These are phyloP conservation scores for Diaporthe velutina DNA, from an alignment of 2,329 filamentous ascomycete genomes.

Conservation along the genomic window DNA sequence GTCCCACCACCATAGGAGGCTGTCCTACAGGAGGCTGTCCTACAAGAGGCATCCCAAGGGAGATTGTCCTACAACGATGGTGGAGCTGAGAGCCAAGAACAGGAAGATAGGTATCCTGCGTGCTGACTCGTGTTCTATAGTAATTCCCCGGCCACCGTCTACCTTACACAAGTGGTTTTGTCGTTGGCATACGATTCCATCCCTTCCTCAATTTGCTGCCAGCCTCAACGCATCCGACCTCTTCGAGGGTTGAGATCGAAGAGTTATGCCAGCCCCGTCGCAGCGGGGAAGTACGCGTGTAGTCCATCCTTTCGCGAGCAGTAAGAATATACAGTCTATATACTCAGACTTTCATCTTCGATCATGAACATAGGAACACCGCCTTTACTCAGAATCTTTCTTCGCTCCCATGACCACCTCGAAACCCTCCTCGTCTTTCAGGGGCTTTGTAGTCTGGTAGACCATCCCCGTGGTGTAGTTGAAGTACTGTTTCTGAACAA, in stretches of 20 bases:
- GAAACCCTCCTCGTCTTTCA: neutral
- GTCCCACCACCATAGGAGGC: neutral
- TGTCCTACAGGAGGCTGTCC: neutral
- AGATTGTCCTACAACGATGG: neutral
- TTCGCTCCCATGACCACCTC: neutral
- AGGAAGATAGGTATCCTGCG: neutral
- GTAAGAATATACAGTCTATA: no score
- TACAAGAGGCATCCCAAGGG: no score
- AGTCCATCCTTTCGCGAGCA: neutral
- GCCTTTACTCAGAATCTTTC: no score
- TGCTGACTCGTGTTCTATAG: neutral
- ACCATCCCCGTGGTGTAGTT: neutral
- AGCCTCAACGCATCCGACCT: neutral
- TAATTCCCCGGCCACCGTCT: neutral
- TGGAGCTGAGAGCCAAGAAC: neutral
- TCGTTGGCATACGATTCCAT: neutral
- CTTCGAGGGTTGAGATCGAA: neutral
- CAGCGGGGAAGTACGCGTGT: no score
- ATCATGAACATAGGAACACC: neutral
- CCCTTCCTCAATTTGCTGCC: no score
- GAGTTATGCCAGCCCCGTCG: neutral
- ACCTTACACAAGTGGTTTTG: neutral
- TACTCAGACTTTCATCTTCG: neutral
- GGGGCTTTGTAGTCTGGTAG: neutral
- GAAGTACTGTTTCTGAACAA: neutral